Evolutionary conservation across 495 filamentous ascomycete species (phyloP), one percentile per base, ranked within the genome.

Genomic region (Filosporella fistucella): DNA sequence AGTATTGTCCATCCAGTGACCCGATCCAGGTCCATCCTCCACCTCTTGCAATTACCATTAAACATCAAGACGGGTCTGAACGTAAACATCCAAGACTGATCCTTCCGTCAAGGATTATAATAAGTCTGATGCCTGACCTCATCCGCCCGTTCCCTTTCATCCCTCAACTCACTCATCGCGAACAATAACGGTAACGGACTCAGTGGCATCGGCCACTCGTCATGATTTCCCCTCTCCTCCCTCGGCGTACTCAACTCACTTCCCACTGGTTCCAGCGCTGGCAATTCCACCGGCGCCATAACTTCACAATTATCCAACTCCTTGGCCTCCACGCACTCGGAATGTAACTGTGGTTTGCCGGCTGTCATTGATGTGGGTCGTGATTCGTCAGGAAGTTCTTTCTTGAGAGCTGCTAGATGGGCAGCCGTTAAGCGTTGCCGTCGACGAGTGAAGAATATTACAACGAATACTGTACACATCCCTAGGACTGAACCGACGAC

Each of bases 361-460:
- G 20, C 10, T 20, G 10, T 38, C 7, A 21, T 4, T 4, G 35
- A 38, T 4, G 35, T 38, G 3, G 35, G 35, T 5, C 5, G 11
- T 5, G 35, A 20, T 2, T 21, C 8, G 6, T 13, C 13, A 3
- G 35, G 4, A 21, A 38, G 9, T 22, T 38, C 23, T 16, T 16
- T 21, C 7, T 38, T 21, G 5, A 38, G 35, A 36, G n/a, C 33
- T 21, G 4, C 8, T 8, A 30, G 28, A 30, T 8, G 20, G 9
- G 20, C 9, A 21, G 18, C 16, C 9, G 20, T 21, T 12, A 4
- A 17, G 32, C 16, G 23, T 8, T 51, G 28, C 42, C 36, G 44
- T 21, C 49, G 43, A 4, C 54, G 47, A 4, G 54, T 57, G 32
- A 47, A 57, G 43, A 42, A 49, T 23, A 57, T 52, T 11, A 52